Percentiles rank a stretch among this genome's conserved stretches.
Conservation (phyloP, 495 filamentous ascomycete genomes). For the Tuber melanosporum region DNA sequence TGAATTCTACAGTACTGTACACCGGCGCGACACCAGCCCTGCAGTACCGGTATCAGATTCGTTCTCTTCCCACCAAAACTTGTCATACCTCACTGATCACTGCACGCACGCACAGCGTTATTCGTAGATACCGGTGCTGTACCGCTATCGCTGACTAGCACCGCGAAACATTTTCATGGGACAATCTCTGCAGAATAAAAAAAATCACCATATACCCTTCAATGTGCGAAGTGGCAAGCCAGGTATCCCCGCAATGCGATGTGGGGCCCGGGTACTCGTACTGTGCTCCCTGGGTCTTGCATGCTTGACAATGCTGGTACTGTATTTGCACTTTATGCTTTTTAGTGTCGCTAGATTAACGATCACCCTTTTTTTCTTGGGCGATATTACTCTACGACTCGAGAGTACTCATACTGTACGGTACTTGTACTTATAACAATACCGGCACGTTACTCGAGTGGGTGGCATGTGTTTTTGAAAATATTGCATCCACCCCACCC, state of each 20-base stretch:
- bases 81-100: not conserved
- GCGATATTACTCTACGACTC: not conserved
- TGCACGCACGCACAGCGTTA: not conserved
- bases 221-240: not conserved
- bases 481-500: not conserved
- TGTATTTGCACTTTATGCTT: not conserved
- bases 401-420: too few relatives aligned
- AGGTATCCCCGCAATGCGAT: not conserved
- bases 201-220: not conserved
- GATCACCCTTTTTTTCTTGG: not conserved
- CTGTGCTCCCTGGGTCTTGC: not conserved
- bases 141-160: not conserved
- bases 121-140: not conserved
- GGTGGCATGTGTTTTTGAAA: not conserved
- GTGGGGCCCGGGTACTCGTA: not conserved
- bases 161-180: not conserved
- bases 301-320: not conserved
- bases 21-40: not conserved
- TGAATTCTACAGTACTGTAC: too few relatives aligned
- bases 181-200: not conserved
- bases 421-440: too few relatives aligned
- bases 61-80: not conserved
- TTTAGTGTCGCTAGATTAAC: not conserved
- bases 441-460: not conserved
- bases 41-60: not conserved